These are phyloP conservation scores for Talaromyces nanjingensis DNA, from an alignment of 495 filamentous ascomycete genomes.

Conservation along the genomic window DNA sequence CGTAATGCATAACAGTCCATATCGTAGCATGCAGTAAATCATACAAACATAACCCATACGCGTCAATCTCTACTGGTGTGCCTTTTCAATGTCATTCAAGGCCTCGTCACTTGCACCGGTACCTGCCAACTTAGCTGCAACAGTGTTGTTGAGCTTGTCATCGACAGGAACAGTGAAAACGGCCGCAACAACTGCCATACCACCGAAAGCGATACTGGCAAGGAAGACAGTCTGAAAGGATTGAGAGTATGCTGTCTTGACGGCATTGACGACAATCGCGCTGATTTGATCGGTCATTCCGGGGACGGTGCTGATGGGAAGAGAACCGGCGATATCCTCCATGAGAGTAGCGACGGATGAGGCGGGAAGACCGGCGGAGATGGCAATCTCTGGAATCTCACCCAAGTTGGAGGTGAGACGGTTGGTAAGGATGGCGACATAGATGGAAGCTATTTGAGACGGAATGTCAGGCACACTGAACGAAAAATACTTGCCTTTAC, in stretches of 20 bases:
- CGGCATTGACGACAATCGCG: slow-evolving; percentile 25
- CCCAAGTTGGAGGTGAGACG: slow-evolving; percentile 26
- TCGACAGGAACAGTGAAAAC: slow-evolving; percentile 25
- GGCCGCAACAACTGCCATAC: slow-evolving; percentile 33
- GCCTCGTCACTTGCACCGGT: background rate
- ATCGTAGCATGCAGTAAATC: background rate
- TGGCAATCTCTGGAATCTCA: slow-evolving; percentile 31
- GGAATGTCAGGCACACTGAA: background rate
- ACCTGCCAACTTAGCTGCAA: slow-evolving; percentile 18
- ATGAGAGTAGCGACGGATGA: slow-evolving; percentile 32
- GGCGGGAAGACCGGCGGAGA: slow-evolving; percentile 35
- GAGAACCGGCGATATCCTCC: slow-evolving; percentile 21
- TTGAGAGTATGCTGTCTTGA: slow-evolving; percentile 31
- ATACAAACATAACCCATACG: background rate
- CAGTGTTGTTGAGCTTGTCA: slow-evolving; percentile 15
- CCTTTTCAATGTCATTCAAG: slow-evolving; percentile 4
- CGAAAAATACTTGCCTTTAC: background rate
- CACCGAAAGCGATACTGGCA: slow-evolving; percentile 39
- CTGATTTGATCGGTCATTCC: slow-evolving; percentile 31
- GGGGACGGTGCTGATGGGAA: slow-evolving; percentile 27
- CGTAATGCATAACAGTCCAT: background rate
- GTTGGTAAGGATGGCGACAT: slow-evolving; percentile 39
- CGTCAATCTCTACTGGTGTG: background rate
- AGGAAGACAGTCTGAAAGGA: slow-evolving; percentile 41
- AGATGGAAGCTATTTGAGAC: slow-evolving; percentile 30